Evolutionary conservation across 768 basidiomycete genomes (phyloP), one percentile per base, ranked within the genome.

Genomic region (Boletus rex-veris): DNA sequence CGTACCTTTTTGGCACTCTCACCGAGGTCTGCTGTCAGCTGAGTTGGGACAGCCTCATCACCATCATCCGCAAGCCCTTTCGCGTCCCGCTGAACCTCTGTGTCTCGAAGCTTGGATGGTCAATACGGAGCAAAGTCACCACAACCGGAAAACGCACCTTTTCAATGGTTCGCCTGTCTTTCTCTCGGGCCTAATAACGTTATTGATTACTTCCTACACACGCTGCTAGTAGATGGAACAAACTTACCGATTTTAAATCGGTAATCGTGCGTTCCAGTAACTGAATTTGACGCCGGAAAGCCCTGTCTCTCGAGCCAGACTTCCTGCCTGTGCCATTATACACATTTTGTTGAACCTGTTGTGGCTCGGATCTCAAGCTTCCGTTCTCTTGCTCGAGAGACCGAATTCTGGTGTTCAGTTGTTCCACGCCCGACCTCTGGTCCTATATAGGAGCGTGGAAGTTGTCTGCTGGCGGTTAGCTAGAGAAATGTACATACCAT

Each of bases 41-140:
- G 56, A 11, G 19, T 50, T 26, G 36, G 24, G 24, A n/a, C n/a
- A 33, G 10, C 11, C 5, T 28, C 51, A 15, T 37, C 48, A 5
- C 30, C 16, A 46, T 50, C 57, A 24, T 41, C 39, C 33, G 35
- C 30, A 26, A 61, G 55, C 18, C 57, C 62, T 18, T 50, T 41
- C n/a, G 55, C 55, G 24, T 67, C 62, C 3, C 35, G 55, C 14
- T 51, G 38, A 8, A 58, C 39, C 45, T 66, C 64, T 24, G 14
- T 51, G 3, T 63, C 45, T 40, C 52, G 55, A 41, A 64, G 41
- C 64, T 61, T 36, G 26, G 18, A 44, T 18, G 6, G 45, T 64
- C 18, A 55, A 35, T 12, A 31, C 8, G 10, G 9, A 11, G 16
- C n/a, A 35, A 28, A n/a, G 38, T 16, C 19, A 50, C 21, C 24